Evolutionary conservation across 2,329 filamentous ascomycete species (phyloP).

Genomic region (Fusarium solani-melongenae): DNA sequence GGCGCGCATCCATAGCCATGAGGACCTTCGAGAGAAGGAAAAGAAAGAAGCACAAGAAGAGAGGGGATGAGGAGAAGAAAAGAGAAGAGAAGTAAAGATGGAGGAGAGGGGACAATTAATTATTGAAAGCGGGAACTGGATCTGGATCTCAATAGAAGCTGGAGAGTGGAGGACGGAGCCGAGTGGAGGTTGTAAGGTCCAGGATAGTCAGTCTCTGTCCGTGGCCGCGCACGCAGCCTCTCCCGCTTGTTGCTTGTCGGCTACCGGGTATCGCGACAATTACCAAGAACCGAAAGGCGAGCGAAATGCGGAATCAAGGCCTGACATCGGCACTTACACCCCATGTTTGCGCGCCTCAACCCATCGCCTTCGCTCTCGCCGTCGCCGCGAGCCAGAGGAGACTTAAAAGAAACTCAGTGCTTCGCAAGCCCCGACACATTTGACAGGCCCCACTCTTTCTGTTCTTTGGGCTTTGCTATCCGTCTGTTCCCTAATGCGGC

Average conservation of each 20-base stretch:
- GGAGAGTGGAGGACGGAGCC: conserved; percentile 23
- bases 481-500: not conserved
- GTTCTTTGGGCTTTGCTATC: not conserved
- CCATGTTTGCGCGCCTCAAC: not conserved
- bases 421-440: conserved; percentile 2
- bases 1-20: conserved; percentile 21
- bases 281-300: not conserved
- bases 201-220: not conserved
- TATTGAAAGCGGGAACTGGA: conserved; percentile 4
- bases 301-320: not conserved
- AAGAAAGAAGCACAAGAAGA: conserved; percentile 2
- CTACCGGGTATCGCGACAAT: not conserved
- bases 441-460: not conserved
- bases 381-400: conserved; percentile 11
- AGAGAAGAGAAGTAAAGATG: conserved; percentile 4
- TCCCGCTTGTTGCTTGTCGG: not conserved
- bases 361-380: conserved; percentile 26
- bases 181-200: conserved; percentile 22
- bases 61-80: not conserved
- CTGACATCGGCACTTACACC: not conserved
- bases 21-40: not conserved
- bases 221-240: not conserved
- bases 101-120: conserved; percentile 14
- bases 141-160: not conserved
- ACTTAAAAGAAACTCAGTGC: not conserved